These are phyloP conservation scores for Hymenoscyphus scutula DNA, from an alignment of 2,329 filamentous ascomycete genomes.

Conservation along the genomic window DNA sequence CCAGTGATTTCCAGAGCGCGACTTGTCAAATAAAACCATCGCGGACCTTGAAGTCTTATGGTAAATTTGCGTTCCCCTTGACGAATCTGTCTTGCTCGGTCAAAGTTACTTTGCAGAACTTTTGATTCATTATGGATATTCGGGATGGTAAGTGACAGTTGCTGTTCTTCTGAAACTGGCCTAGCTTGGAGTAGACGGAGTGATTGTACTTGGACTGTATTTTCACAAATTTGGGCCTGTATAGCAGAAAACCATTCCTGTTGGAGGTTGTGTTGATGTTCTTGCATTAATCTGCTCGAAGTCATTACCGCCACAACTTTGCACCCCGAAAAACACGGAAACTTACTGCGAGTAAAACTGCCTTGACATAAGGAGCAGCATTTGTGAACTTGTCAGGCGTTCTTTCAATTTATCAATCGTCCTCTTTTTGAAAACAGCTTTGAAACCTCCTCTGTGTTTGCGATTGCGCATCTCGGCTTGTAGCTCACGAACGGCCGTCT, in stretches of 20 bases:
- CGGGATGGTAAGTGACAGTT: not conserved
- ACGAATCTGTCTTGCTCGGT: not conserved
- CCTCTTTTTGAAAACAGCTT: not conserved
- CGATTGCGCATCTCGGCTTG: not conserved
- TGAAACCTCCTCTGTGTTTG: not conserved
- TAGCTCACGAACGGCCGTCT: not conserved
- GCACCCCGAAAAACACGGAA: not conserved
- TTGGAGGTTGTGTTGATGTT: not conserved
- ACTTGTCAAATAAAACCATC: conserved; percentile 3
- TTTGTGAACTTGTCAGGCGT: conserved; percentile 1
- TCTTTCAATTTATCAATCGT: conserved; percentile 10
- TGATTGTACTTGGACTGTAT: not conserved
- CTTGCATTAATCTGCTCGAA: not conserved
- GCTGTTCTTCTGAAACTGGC: not conserved
- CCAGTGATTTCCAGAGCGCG: conserved; percentile 2
- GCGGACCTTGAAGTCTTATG: not conserved
- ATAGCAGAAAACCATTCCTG: not conserved
- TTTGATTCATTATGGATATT: not conserved
- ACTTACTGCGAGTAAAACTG: conserved; percentile 1
- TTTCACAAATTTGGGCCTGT: not conserved
- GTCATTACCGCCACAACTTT: not conserved
- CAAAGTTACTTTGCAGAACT: not conserved
- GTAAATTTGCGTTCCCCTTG: not conserved
- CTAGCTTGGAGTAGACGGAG: not conserved
- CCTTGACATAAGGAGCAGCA: conserved; percentile 1